These are phyloP conservation scores for Pichia sorboxylosa DNA, from an alignment of 1,139 yeast species.

Conservation along the genomic window DNA sequence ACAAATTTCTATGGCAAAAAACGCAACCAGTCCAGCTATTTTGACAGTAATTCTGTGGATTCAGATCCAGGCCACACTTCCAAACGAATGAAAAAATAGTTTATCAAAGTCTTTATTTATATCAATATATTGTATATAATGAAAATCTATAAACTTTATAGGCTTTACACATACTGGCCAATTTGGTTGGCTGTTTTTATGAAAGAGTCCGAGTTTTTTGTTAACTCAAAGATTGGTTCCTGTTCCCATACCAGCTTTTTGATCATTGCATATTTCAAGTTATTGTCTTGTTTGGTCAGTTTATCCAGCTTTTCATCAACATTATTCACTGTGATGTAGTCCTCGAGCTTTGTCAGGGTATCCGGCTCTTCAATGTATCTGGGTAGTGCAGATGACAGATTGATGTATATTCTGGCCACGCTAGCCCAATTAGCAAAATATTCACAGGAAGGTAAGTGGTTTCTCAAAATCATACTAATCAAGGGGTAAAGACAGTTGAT, in stretches of 20 bases:
- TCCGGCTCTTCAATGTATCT: neutral
- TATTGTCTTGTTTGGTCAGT: no score
- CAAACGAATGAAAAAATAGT: no score
- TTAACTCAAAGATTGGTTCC: slow-evolving; percentile 9
- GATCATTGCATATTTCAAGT: no score
- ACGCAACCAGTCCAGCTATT: no score
- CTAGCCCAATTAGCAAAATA: slow-evolving; percentile 19
- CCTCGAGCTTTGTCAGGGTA: slow-evolving; percentile 11
- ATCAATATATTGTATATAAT: no score
- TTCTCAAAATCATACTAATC: slow-evolving; percentile 12
- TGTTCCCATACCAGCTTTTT: slow-evolving; percentile 15
- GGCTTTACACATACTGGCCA: no score
- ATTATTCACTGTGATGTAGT: slow-evolving; percentile 16
- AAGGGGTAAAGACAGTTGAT: slow-evolving; percentile 8
- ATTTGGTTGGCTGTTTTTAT: slow-evolving; percentile 12
- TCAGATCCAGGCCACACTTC: no score
- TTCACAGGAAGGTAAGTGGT: slow-evolving; percentile 11
- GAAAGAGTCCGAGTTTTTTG: slow-evolving; percentile 11
- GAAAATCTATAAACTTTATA: no score
- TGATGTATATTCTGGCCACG: slow-evolving; percentile 7
- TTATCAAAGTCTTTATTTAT: no score
- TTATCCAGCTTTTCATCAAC: slow-evolving; percentile 3
- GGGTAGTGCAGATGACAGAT: no score
- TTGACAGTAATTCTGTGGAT: no score
- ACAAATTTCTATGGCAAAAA: no score